These are phyloP conservation scores for Porpolomopsis calyptriformis DNA, from an alignment of 768 basidiomycete species.

Conservation along the genomic window DNA sequence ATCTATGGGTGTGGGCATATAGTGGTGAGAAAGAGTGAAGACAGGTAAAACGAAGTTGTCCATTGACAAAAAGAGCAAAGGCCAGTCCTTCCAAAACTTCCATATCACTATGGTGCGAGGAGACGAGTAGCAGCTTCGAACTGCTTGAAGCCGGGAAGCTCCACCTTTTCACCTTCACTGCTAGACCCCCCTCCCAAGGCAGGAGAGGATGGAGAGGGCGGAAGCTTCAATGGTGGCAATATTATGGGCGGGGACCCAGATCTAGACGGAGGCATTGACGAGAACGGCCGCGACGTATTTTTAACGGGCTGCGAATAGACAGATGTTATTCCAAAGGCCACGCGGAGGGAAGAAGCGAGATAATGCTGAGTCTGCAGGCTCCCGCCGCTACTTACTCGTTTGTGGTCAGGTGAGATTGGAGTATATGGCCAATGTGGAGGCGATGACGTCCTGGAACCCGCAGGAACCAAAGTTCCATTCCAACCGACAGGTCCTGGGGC, in stretches of 20 bases:
- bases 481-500: conserved; percentile 6
- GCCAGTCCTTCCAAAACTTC: too few species aligned
- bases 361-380: conserved; percentile 32
- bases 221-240: conserved; percentile 54
- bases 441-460: conserved; percentile 52
- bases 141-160: conserved; percentile 52
- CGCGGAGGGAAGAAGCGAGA: conserved; percentile 73
- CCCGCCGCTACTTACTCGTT: conserved; percentile 11
- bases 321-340: conserved; percentile 89
- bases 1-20: too few species aligned
- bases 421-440: conserved; percentile 36
- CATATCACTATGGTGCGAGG: too few species aligned
- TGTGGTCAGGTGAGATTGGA: conserved; percentile 16
- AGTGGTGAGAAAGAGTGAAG: too few species aligned
- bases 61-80: too few species aligned
- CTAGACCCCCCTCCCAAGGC: conserved; percentile 7
- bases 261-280: conserved; percentile 46
- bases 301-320: conserved; percentile 37
- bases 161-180: conserved; percentile 30
- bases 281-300: conserved; percentile 28
- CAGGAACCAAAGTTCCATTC: conserved; percentile 32
- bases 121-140: conserved; percentile 42
- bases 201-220: conserved; percentile 9
- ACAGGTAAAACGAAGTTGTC: too few species aligned
- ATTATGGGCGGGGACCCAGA: conserved; percentile 63